Evolutionary conservation across 2,329 filamentous ascomycete genomes (phyloP).

Genomic region (Clarireedia paspali): DNA sequence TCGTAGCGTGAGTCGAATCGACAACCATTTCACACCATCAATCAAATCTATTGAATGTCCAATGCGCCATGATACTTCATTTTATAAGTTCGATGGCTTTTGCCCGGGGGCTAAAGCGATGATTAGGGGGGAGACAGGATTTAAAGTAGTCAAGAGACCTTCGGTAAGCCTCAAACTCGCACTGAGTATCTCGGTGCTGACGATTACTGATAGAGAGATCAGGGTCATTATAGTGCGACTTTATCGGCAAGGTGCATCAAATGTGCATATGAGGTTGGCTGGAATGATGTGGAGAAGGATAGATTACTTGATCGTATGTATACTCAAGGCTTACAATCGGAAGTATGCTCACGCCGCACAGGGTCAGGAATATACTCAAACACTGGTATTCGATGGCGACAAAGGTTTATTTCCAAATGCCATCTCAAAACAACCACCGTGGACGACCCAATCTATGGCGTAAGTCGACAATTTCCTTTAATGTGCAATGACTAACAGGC

Average conservation of each 20-base stretch:
- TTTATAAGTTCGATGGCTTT: slow-evolving; percentile 27
- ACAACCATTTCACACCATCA: slow-evolving; percentile 18
- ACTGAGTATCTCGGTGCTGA: slow-evolving; percentile 7
- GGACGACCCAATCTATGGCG: slow-evolving; percentile 27
- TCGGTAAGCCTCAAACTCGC: slow-evolving; percentile 15
- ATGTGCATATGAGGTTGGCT: slow-evolving; percentile 27
- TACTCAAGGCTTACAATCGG: neutral
- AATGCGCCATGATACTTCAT: slow-evolving; percentile 25
- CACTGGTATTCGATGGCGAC: slow-evolving; percentile 25
- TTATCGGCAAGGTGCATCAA: slow-evolving; percentile 25
- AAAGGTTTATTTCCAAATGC: slow-evolving; percentile 27
- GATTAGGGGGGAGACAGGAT: slow-evolving; percentile 24
- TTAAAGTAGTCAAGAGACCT: slow-evolving; percentile 26
- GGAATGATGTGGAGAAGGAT: slow-evolving; percentile 27
- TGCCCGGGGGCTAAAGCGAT: slow-evolving; percentile 26
- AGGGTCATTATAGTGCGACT: slow-evolving; percentile 26
- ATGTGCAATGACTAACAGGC: neutral
- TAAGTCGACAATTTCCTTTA: slow-evolving; percentile 8
- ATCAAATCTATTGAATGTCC: slow-evolving; percentile 22
- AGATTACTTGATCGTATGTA: slow-evolving; percentile 18
- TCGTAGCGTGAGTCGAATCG: slow-evolving; percentile 5
- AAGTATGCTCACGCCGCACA: neutral
- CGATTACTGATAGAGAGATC: slow-evolving; percentile 13
- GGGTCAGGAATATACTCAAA: slow-evolving; percentile 26
- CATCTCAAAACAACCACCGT: slow-evolving; percentile 24